These are phyloP conservation scores for Alternaria hordeiaustralica DNA, from an alignment of 2,329 filamentous ascomycete species.

Conservation along the genomic window DNA sequence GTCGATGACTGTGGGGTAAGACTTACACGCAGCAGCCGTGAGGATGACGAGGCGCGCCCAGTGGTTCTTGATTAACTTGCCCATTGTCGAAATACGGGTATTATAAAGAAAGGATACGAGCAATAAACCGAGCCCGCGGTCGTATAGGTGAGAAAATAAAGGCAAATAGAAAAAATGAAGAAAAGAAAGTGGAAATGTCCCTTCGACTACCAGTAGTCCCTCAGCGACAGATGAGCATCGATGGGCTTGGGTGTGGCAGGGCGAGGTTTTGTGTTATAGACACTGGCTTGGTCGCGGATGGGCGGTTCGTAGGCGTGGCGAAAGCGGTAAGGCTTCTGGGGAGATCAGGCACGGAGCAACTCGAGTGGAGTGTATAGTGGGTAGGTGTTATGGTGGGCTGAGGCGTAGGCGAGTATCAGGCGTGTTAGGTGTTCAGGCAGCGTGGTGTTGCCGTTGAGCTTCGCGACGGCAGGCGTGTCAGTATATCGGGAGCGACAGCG, in stretches of 20 bases:
- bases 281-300: slow-evolving; percentile 17
- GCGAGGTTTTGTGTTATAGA: slow-evolving; percentile 45
- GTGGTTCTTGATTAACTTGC: slow-evolving; percentile 99
- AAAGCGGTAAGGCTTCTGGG: slow-evolving; percentile 18
- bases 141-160: slow-evolving; percentile 20
- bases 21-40: slow-evolving; percentile 77
- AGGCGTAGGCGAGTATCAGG: slow-evolving; percentile 45
- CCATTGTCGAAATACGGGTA: slow-evolving; percentile 65
- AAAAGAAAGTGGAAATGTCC: slow-evolving; percentile 17
- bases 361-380: slow-evolving; percentile 9
- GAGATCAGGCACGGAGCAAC: slow-evolving; percentile 31
- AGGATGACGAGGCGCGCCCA: slow-evolving; percentile 94
- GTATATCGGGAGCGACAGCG: slow-evolving; percentile 34
- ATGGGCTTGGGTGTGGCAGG: slow-evolving; percentile 23
- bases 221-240: slow-evolving; percentile 39
- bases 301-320: slow-evolving; percentile 18
- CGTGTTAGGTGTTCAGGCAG: slow-evolving; percentile 40
- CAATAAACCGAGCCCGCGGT: slow-evolving; percentile 39
- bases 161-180: slow-evolving; percentile 11
- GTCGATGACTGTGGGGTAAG: neutral
- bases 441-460: slow-evolving; percentile 25
- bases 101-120: slow-evolving; percentile 39
- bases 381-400: slow-evolving; percentile 29
- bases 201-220: slow-evolving; percentile 49
- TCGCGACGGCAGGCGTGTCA: slow-evolving; percentile 48